These are phyloP conservation scores for Picea glauca DNA, from an alignment of 75 land plant species.

Conservation along the genomic window DNA sequence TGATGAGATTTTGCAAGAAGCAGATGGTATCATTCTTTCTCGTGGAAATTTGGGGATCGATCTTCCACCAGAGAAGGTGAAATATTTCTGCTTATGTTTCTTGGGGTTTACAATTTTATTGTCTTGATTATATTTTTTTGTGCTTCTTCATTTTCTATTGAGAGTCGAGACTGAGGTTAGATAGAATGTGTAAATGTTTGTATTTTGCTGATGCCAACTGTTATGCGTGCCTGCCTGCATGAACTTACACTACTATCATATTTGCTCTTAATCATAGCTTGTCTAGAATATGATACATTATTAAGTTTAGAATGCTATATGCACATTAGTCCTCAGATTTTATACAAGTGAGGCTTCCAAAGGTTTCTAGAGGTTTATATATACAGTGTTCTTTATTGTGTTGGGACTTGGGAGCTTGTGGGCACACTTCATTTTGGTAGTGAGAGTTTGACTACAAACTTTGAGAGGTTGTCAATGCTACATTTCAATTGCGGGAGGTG, in stretches of 20 bases:
- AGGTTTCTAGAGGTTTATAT: neutral
- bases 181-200: neutral
- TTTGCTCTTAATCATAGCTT: neutral
- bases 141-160: constrained; percentile 2
- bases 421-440: too few species aligned
- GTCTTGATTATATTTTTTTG: neutral
- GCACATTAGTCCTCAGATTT: neutral
- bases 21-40: constrained; percentile 90
- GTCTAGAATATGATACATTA: neutral
- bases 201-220: neutral
- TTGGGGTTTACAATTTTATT: neutral
- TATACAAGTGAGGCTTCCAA: neutral
- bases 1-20: constrained; percentile 95
- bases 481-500: too few species aligned
- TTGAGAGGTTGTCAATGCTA: too few species aligned
- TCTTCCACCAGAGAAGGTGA: constrained; percentile 92
- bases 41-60: constrained; percentile 97
- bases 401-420: too few species aligned
- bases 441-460: too few species aligned
- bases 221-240: neutral
- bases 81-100: neutral
- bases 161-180: neutral
- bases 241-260: neutral
- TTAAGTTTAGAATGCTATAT: neutral
- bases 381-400: too few species aligned